phyloP scores from a whole-genome alignment of 2,329 filamentous ascomycete species.

The Claviceps spartinae region DNA sequence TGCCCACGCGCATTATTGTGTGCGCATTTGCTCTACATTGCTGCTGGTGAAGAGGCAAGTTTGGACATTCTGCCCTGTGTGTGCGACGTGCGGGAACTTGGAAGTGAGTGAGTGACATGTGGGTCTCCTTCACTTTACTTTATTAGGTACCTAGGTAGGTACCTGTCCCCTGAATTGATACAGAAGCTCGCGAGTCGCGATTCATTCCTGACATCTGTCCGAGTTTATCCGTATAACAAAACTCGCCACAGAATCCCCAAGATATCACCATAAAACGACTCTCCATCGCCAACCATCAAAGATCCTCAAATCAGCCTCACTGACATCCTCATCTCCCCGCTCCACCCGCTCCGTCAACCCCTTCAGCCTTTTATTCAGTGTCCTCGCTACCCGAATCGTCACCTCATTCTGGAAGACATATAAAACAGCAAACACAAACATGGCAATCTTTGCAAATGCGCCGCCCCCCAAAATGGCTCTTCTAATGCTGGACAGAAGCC shows the following conservation, averaged over 20 bases:
- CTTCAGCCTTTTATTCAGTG: conserved; percentile 35
- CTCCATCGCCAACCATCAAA: conserved; percentile 45
- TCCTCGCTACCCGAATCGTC: conserved; percentile 38
- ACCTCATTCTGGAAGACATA: conserved; percentile 49
- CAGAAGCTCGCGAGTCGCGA: too few relatives aligned
- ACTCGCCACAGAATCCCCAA: too few relatives aligned
- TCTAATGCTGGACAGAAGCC: conserved; percentile 36
- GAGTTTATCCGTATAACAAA: too few relatives aligned
- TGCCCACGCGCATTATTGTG: neutral
- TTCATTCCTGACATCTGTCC: too few relatives aligned
- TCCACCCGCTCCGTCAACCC: conserved; percentile 34
- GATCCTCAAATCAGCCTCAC: conserved; percentile 34
- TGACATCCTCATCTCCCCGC: conserved; percentile 29
- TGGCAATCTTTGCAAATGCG: conserved; percentile 33
- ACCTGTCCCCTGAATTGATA: too few relatives aligned
- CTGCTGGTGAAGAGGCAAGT: neutral
- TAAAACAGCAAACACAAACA: conserved; percentile 42
- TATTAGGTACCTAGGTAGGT: too few relatives aligned
- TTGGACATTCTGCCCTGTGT: neutral
- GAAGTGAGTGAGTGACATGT: neutral
- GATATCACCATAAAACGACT: conserved; percentile 31
- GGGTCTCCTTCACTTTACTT: neutral
- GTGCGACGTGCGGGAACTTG: too few relatives aligned
- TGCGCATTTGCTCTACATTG: neutral
- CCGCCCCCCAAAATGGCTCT: conserved; percentile 29